Evolutionary conservation across 208 protist genomes (phyloP), one percentile per base, ranked within the genome.

Genomic region (Angomonas deanei): DNA sequence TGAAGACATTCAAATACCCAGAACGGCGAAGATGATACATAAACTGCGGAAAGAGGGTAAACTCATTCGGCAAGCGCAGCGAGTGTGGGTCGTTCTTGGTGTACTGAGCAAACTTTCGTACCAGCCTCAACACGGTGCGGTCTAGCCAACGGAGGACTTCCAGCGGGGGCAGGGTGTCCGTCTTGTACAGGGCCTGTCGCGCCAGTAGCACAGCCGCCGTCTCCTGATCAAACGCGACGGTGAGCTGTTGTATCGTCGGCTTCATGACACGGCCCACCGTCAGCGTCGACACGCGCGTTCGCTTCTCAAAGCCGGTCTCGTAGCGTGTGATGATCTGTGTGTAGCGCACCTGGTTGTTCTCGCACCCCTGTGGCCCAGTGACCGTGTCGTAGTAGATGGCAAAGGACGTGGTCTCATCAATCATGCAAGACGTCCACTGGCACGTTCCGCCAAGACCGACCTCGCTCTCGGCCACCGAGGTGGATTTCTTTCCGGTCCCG

Each of bases 61-160:
- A 99, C 64, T 95, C 66, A 8, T 71, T 58, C 24, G 88, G 79
- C 34, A 99, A 83, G 17, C 79, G 80, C 56, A 98, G 82, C 30
- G 94, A 95, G 47, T 59, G 53, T 15, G 97, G 88, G 48, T 98
- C 80, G 67, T 99, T 89, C 54, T 93, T 91, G 5, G 80, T 66
- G 70, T 96, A 98, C 19, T 91, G 77, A 33, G 86, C 96, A 63
- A 99, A 99, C 56, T 96, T 97, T 21, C 72, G 67, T 21, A 99
- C 96, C 13, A 99, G 85, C n/a, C 94, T 82, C 68, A 99, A 99
- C 19, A 99, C 80, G 62, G 94, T 98, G 54, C 97, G 86, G 65
- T 99, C 98, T 0, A 99, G 76, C 97, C 98, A 99, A 24, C 98
- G 89, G 21, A 99, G 88, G n/a, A 99, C 97, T 61, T 99, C 97